Conservation (phyloP, 2,329 filamentous ascomycete species). For the Monosporascus sp. region DNA sequence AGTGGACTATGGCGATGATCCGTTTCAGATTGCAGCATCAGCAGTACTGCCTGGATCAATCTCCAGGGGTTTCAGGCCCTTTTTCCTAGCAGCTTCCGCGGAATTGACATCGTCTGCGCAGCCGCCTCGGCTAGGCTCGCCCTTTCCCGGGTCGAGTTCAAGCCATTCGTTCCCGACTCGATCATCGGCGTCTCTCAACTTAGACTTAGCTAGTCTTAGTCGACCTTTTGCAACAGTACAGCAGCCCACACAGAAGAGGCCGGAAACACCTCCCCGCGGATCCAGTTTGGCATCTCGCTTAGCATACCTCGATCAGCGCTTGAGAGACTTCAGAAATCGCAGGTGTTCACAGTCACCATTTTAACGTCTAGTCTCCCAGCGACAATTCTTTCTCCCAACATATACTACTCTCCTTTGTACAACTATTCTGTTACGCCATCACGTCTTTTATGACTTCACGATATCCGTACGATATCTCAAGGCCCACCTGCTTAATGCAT, state of each 20-base stretch:
- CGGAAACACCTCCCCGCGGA: conserved; percentile 28
- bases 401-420: conserved; percentile 14
- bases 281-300: conserved; percentile 46
- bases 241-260: conserved; percentile 33
- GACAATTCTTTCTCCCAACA: conserved; percentile 7
- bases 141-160: conserved; percentile 45
- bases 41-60: too few relatives aligned
- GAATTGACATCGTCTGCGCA: conserved; percentile 27
- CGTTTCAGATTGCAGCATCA: conserved; percentile 1
- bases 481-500: conserved; percentile 11
- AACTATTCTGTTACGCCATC: conserved; percentile 16
- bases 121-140: conserved; percentile 52
- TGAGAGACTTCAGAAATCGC: conserved; percentile 47
- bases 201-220: conserved; percentile 40
- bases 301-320: conserved; percentile 53
- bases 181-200: conserved; percentile 39
- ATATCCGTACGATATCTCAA: conserved; percentile 13
- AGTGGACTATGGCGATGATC: not conserved
- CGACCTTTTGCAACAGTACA: conserved; percentile 56
- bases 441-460: conserved; percentile 16
- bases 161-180: conserved; percentile 60
- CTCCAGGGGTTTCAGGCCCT: not conserved
- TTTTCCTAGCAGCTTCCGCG: not conserved
- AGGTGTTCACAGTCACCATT: conserved; percentile 47
- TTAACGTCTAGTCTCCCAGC: conserved; percentile 23